Evolutionary conservation across 2,329 filamentous ascomycete genomes (phyloP).

Genomic region (Aspergillus sp.): DNA sequence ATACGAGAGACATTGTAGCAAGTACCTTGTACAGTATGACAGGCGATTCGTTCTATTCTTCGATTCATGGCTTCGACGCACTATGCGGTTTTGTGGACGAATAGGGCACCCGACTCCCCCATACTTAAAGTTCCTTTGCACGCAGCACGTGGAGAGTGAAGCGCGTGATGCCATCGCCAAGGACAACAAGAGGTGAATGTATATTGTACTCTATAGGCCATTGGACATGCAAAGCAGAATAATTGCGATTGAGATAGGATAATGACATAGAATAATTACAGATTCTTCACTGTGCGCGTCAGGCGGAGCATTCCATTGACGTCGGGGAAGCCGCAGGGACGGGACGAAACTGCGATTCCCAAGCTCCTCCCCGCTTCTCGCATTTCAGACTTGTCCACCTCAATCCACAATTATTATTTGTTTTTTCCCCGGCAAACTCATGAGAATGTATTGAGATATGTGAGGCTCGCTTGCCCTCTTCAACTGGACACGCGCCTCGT

Average conservation of each 20-base stretch:
- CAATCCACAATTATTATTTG: not conserved
- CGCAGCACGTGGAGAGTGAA: not conserved
- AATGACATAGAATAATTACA: not conserved
- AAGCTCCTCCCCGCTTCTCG: constrained; percentile 7
- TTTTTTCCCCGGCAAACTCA: not conserved
- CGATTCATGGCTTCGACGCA: not conserved
- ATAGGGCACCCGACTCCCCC: not conserved
- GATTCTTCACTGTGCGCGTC: not conserved
- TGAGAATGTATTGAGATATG: constrained; percentile 7
- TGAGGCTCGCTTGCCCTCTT: constrained; percentile 6
- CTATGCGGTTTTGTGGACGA: not conserved
- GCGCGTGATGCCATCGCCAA: constrained; percentile 9
- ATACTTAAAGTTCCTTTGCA: not conserved
- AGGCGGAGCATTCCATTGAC: constrained; percentile 1
- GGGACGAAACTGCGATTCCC: not conserved
- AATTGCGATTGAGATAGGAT: not conserved
- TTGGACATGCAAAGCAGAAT: not conserved
- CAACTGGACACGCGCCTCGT: constrained; percentile 3
- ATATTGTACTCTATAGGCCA: not conserved
- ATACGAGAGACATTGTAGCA: constrained; percentile 1
- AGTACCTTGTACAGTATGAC: not conserved
- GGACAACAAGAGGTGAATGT: not conserved
- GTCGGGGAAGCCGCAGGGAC: not conserved
- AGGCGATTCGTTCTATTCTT: not conserved
- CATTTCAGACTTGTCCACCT: not conserved